A percentile compares a stretch with the other conserved stretches of the same genome.
phyloP scores from a whole-genome alignment of 2,329 filamentous ascomycete species.

The Fusarium cicatricum region DNA sequence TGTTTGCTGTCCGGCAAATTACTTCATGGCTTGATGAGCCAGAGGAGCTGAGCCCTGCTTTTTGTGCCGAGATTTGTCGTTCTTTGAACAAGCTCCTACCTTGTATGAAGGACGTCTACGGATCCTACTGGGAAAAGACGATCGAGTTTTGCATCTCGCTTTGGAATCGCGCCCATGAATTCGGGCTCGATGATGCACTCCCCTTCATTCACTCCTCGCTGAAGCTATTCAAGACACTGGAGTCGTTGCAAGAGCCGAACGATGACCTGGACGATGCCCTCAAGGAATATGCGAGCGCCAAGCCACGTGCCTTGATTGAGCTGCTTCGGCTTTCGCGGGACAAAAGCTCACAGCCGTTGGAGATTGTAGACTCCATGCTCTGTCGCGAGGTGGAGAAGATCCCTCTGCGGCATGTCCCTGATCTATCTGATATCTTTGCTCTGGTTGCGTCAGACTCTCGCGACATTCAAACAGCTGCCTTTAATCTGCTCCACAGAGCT shows the following conservation, averaged over 20 bases:
- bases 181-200: slow-evolving; percentile 57
- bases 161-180: slow-evolving; percentile 60
- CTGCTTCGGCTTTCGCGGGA: slow-evolving; percentile 65
- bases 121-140: slow-evolving; percentile 80
- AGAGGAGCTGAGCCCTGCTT: slow-evolving; percentile 52
- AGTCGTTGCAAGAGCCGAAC: slow-evolving; percentile 75
- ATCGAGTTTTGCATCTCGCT: slow-evolving; percentile 66
- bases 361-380: slow-evolving; percentile 79
- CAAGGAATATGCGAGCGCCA: slow-evolving; percentile 63
- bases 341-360: slow-evolving; percentile 67
- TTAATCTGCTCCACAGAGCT: slow-evolving; percentile 79
- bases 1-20: slow-evolving; percentile 85
- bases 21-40: slow-evolving; percentile 72
- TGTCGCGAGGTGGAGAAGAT: slow-evolving; percentile 73
- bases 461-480: slow-evolving; percentile 81
- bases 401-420: slow-evolving; percentile 66
- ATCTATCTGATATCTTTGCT: slow-evolving; percentile 75
- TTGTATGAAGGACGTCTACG: slow-evolving; percentile 82
- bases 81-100: slow-evolving; percentile 71
- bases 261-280: slow-evolving; percentile 86
- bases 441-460: slow-evolving; percentile 79
- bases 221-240: slow-evolving; percentile 71
- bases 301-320: slow-evolving; percentile 66
- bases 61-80: slow-evolving; percentile 63
- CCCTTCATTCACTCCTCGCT: slow-evolving; percentile 77